phyloP scores from a whole-genome alignment of 2,329 filamentous ascomycete genomes.

The Mollisiaceae sp. region DNA sequence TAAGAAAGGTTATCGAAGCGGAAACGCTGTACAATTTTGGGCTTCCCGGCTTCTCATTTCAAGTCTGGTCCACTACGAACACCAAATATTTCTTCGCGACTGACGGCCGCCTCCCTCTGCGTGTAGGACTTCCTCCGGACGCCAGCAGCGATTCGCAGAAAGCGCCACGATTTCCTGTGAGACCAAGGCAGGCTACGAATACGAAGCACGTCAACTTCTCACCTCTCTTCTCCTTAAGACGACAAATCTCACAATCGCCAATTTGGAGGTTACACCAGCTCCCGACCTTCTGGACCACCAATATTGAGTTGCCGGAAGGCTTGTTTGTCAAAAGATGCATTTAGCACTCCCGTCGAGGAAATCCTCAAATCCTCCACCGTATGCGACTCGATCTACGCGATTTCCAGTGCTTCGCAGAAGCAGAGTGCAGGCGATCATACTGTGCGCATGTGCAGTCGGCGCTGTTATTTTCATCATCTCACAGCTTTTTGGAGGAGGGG shows the following conservation, averaged over 20 bases:
- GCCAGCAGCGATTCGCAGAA: background rate
- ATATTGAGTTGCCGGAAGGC: slow-evolving; percentile 22
- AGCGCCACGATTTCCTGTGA: background rate
- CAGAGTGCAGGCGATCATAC: slow-evolving; percentile 63
- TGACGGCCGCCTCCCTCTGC: background rate
- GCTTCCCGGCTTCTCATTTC: slow-evolving; percentile 3
- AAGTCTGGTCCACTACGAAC: background rate
- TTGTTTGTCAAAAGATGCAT: slow-evolving; percentile 65
- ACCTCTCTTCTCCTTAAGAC: background rate
- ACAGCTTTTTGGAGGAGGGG: slow-evolving; percentile 36
- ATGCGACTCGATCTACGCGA: slow-evolving; percentile 64
- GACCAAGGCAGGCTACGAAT: slow-evolving; percentile 8
- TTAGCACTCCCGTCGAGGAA: slow-evolving; percentile 89
- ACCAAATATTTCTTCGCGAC: background rate
- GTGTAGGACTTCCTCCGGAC: background rate
- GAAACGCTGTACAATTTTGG: slow-evolving; percentile 9
- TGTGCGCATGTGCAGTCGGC: slow-evolving; percentile 46
- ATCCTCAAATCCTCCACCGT: slow-evolving; percentile 76
- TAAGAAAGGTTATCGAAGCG: slow-evolving; percentile 12
- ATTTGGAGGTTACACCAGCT: slow-evolving; percentile 2
- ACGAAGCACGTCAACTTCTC: slow-evolving; percentile 14
- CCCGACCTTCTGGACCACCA: slow-evolving; percentile 3
- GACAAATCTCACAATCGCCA: slow-evolving; percentile 8
- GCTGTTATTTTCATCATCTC: slow-evolving; percentile 65
- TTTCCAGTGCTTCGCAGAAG: slow-evolving; percentile 62